These are phyloP conservation scores for Xylariaceae sp. DNA, from an alignment of 2,329 filamentous ascomycete genomes.

Conservation along the genomic window DNA sequence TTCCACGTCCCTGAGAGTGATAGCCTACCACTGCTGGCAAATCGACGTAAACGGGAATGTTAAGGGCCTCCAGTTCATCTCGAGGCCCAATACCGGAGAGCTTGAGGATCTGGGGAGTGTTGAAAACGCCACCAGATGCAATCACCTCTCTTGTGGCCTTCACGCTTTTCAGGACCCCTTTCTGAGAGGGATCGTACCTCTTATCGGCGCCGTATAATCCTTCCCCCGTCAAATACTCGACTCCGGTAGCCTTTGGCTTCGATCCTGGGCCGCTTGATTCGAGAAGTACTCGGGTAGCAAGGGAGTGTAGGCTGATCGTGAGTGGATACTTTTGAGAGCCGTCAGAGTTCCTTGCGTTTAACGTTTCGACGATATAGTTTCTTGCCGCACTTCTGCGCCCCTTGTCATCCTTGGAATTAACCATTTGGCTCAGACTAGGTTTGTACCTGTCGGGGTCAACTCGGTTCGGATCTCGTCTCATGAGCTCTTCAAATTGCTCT, in stretches of 20 bases:
- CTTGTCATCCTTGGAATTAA: too few relatives aligned
- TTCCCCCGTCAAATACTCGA: conserved; percentile 19
- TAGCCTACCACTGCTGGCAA: conserved; percentile 63
- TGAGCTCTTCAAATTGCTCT: too few relatives aligned
- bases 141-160: conserved; percentile 19
- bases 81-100: conserved; percentile 46
- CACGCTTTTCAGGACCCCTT: conserved; percentile 1
- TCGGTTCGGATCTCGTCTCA: too few relatives aligned
- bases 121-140: too few relatives aligned
- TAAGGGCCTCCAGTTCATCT: conserved; percentile 42
- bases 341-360: background rate
- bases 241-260: conserved; percentile 16
- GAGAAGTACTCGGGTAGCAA: too few relatives aligned
- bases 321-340: conserved; percentile 1
- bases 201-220: conserved; percentile 19
- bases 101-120: conserved; percentile 48
- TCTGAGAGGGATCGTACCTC: conserved; percentile 6
- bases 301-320: too few relatives aligned
- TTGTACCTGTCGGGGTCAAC: too few relatives aligned
- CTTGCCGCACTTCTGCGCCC: too few relatives aligned
- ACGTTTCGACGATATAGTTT: background rate
- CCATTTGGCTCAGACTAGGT: too few relatives aligned
- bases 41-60: conserved; percentile 57
- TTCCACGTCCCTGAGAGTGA: too few relatives aligned
- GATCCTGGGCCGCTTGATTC: too few relatives aligned